A percentile compares a stretch with the other conserved stretches of the same genome.
phyloP scores from a whole-genome alignment of 1,139 yeast genomes.

The Taiozyma sp. region DNA sequence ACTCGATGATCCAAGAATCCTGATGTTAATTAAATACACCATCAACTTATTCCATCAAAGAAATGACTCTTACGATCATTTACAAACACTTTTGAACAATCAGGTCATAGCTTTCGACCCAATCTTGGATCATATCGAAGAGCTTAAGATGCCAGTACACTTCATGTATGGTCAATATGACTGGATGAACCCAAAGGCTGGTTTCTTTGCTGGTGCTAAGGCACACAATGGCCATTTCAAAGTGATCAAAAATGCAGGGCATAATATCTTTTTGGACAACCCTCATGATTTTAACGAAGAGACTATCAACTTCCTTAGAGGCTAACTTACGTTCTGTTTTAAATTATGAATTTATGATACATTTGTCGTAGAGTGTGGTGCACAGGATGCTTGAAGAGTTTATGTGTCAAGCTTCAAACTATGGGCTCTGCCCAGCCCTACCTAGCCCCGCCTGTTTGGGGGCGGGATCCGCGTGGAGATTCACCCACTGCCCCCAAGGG shows the following conservation, averaged over 20 bases:
- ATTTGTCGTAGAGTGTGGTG: neutral
- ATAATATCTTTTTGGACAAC: slow-evolving; percentile 76
- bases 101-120: slow-evolving; percentile 68
- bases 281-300: slow-evolving; percentile 53
- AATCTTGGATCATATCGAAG: slow-evolving; percentile 54
- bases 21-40: slow-evolving; percentile 24
- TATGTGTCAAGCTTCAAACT: neutral
- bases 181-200: slow-evolving; percentile 83
- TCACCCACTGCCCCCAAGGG: too few relatives aligned
- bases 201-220: slow-evolving; percentile 34
- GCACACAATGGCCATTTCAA: slow-evolving; percentile 33
- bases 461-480: neutral
- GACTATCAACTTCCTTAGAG: slow-evolving; percentile 38
- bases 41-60: slow-evolving; percentile 24
- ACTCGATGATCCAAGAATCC: slow-evolving; percentile 21
- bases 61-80: slow-evolving; percentile 14
- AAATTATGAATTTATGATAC: neutral
- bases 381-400: neutral
- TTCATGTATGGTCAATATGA: slow-evolving; percentile 80
- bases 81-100: slow-evolving; percentile 14
- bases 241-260: slow-evolving; percentile 60
- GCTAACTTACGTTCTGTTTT: neutral
- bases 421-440: neutral
- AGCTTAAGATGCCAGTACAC: slow-evolving; percentile 37
- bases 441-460: neutral